Evolutionary conservation across 192 early-diverging fungal genomes (phyloP).

Genomic region (Gamsiella multidivaricata): DNA sequence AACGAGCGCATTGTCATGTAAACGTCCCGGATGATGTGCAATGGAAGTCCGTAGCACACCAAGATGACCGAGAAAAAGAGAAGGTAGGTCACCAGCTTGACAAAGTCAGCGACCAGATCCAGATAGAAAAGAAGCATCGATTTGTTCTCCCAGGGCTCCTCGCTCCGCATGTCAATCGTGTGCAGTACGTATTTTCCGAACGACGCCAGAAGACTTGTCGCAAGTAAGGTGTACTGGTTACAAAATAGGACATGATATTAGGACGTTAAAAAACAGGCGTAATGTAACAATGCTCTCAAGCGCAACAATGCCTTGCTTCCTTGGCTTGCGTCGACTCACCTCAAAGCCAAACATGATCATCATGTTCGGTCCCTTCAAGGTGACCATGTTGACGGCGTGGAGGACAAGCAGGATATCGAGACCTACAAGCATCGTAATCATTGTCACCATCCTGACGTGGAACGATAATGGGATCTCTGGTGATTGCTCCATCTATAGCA

Average conservation of each 20-base stretch:
- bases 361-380: constrained; percentile 82
- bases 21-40: constrained; percentile 96
- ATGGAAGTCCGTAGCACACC: constrained; percentile 85
- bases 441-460: constrained; percentile 76
- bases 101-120: constrained; percentile 89
- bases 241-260: constrained; percentile 1
- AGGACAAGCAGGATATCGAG: constrained; percentile 81
- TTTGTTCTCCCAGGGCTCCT: constrained; percentile 95
- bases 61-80: constrained; percentile 90
- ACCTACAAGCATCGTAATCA: constrained; percentile 72
- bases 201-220: constrained; percentile 78
- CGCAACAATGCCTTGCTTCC: too few species aligned
- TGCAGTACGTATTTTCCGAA: constrained; percentile 90
- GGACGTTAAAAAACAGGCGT: neutral
- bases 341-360: constrained; percentile 99
- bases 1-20: constrained; percentile 96
- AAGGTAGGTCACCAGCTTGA: constrained; percentile 89
- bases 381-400: constrained; percentile 74
- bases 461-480: constrained; percentile 71
- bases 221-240: constrained; percentile 88
- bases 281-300: too few species aligned
- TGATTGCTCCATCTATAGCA: constrained; percentile 83
- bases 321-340: too few species aligned
- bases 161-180: constrained; percentile 81
- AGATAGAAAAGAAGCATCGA: constrained; percentile 91